phyloP scores from a whole-genome alignment of 805 yeast species.

The Saccharomycopsis sp. region DNA sequence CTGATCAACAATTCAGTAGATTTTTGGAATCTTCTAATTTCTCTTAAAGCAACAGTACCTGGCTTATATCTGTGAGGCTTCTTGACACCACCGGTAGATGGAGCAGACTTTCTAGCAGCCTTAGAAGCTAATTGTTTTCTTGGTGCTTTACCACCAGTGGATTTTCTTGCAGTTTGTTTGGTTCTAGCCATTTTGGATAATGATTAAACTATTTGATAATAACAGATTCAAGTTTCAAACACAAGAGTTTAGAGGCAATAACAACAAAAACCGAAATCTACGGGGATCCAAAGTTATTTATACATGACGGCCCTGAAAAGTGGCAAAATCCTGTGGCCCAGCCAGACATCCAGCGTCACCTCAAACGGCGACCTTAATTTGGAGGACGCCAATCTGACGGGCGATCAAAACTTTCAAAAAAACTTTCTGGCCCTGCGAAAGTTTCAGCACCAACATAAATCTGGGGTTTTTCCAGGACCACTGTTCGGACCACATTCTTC shows the following conservation, averaged over 20 bases:
- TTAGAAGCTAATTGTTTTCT: slow-evolving; percentile 89
- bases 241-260: background rate
- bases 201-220: background rate
- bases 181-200: slow-evolving; percentile 74
- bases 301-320: background rate
- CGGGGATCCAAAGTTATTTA: slow-evolving; percentile 4
- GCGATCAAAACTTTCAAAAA: no score
- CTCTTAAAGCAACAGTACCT: slow-evolving; percentile 95
- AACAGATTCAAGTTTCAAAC: background rate
- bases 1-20: slow-evolving; percentile 92
- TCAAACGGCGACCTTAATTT: no score
- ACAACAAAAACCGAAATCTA: slow-evolving; percentile 8
- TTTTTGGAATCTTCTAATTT: slow-evolving; percentile 95
- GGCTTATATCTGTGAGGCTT: slow-evolving; percentile 96
- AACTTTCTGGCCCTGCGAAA: background rate
- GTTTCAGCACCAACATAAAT: background rate
- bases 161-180: slow-evolving; percentile 90
- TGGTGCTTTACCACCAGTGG: slow-evolving; percentile 95
- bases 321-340: background rate
- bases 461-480: background rate
- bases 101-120: slow-evolving; percentile 91
- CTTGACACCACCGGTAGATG: slow-evolving; percentile 89
- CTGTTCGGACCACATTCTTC: background rate
- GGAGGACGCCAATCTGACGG: background rate
- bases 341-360: background rate